Evolutionary conservation across 768 basidiomycete species (phyloP), one percentile per base, ranked within the genome.

Genomic region (Xerocomellus dryophilus): DNA sequence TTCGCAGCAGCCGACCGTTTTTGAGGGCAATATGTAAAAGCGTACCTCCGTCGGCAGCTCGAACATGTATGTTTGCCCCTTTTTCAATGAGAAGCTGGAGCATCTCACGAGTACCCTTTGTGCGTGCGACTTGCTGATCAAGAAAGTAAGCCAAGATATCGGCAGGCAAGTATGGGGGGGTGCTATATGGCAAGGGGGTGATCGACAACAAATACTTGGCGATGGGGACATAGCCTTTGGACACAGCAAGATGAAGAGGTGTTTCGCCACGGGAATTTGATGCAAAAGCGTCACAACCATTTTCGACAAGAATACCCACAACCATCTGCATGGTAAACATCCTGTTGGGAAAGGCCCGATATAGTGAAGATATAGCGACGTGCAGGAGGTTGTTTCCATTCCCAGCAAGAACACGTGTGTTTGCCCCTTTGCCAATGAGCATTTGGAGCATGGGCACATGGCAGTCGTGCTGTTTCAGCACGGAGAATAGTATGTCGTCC

Each of bases 241-340:
- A 17, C 15, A 49, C 54, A 5, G 56, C 54, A 39, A 57, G 11
- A 10, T 45, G 54, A 34, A 57, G 14, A 2, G 56, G 55, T 11
- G 42, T 57, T 21, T 18, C 9, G 0, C 47, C 32, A 17, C 0
- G 23, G 11, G 36, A 39, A n/a, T 57, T 25, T 3, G 12, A 17
- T 3, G n/a, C 18, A 27, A 18, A 36, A 20, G 47, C 31, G 20
- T 57, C 47, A 31, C 56, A 57, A n/a, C 47, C 56, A 36, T 20
- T 2, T 0, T 44, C 20, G 12, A 57, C n/a, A 17, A 57, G 55
- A 23, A 23, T 23, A 23, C 5, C 2, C 23, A 23, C 23, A 23
- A 23, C 23, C 23, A 5, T 5, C 5, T 5, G 23, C 23, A 23
- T 23, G 23, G 23, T 23, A n/a, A n/a, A n/a, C n/a, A n/a, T n/a